Base-by-base conservation (phyloP, 2,329 filamentous ascomycete genomes). In the Teratosphaeria destructans region DNA sequence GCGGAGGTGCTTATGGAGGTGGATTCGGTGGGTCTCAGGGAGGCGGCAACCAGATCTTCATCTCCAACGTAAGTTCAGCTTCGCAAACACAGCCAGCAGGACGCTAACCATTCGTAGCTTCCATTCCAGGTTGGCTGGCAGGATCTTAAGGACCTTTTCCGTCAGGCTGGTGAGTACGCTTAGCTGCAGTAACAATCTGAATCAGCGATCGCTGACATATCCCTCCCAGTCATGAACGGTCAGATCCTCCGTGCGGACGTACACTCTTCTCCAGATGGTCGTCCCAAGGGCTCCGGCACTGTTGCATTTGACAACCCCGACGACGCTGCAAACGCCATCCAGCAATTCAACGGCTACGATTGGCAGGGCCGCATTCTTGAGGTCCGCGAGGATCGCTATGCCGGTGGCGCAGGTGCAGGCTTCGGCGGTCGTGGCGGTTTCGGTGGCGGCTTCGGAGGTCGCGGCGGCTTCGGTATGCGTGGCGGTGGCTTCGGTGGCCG, bases 101-200 rank as follows among this genome's bases (percentile, higher is more conserved):
- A 70, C 61, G 71, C 66, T 69, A 56, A 64, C 62, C 64, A 61
- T 59, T 64, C 29, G 68, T 77, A 99, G 94, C 89, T 99, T 68
- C 94, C 94, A 23, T 99, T 92, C 79, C 95, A 90, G 66, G 90
- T 95, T 69, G 94, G 94, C 74, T 99, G 94, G 94, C 94, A 99
- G 78, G 94, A 99, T 76, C 80, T 99, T 68, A 99, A 99, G 79
- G 94, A 99, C 76, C 82, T 99, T 67, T 99, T 99, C 82, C 89
- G 94, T 72, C 92, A 96, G 83, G 92, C 94, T 78, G 90, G 92
- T 96, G 82, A 82, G 90, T 81, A 68, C 14, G 43, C 7, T 3
- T 12, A 11, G 12, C 11, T 16, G 5, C 7, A 47, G n/a, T 59
- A 39, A 39, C 3, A 16, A 39, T 39, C 8, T 3, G 35, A 12